phyloP scores from a whole-genome alignment of 2,329 filamentous ascomycete species.

The Beauveria sp. region DNA sequence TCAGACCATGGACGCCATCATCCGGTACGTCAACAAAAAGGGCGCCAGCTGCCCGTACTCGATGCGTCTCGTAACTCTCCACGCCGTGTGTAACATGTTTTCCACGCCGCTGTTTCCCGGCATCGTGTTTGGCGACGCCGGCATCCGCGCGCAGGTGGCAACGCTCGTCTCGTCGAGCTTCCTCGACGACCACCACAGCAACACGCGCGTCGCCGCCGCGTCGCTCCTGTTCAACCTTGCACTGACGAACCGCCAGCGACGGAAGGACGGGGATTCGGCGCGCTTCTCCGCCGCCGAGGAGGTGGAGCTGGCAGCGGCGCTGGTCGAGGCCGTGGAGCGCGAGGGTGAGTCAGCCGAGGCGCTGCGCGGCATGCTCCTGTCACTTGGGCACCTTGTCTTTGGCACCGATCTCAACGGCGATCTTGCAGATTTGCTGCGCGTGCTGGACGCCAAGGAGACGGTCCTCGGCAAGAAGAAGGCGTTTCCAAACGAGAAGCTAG shows the following conservation, averaged over 20 bases:
- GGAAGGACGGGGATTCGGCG: constrained; percentile 50
- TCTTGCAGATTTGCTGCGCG: constrained; percentile 69
- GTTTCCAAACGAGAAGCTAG: constrained; percentile 51
- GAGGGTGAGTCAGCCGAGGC: constrained; percentile 61
- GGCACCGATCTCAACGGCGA: constrained; percentile 62
- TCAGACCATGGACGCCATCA: constrained; percentile 53
- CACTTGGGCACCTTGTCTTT: constrained; percentile 70
- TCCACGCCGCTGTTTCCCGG: constrained; percentile 63
- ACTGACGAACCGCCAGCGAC: constrained; percentile 57
- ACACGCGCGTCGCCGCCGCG: constrained; percentile 72
- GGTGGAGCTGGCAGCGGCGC: constrained; percentile 72
- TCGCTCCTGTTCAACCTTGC: constrained; percentile 80
- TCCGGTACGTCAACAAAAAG: constrained; percentile 51
- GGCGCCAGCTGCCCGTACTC: constrained; percentile 61
- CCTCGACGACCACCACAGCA: constrained; percentile 66
- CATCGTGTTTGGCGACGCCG: constrained; percentile 46
- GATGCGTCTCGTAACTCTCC: constrained; percentile 73
- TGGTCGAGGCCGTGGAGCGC: constrained; percentile 63
- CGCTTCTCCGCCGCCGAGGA: constrained; percentile 61
- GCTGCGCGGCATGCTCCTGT: constrained; percentile 67
- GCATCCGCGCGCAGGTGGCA: constrained; percentile 52
- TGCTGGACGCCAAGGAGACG: constrained; percentile 64
- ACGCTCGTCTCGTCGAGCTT: constrained; percentile 69
- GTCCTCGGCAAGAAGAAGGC: constrained; percentile 49
- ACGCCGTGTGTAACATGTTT: constrained; percentile 81